These are phyloP conservation scores for Carnegiea gigantea DNA, from an alignment of 179 eudicot genomes.

Conservation along the genomic window DNA sequence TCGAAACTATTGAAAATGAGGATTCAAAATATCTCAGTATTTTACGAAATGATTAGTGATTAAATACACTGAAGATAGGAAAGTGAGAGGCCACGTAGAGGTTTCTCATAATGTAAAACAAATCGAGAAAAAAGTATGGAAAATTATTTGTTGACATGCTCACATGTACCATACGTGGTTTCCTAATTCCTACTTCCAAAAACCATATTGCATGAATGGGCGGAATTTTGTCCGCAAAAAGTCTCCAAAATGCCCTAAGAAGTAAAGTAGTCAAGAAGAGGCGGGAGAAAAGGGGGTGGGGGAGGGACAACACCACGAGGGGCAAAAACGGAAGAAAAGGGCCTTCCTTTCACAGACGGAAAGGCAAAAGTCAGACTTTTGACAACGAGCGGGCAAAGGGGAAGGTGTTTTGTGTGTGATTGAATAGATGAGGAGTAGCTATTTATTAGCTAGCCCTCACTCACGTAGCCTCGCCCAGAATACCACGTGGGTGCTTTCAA, in stretches of 20 bases:
- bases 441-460: background rate
- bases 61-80: too few species aligned
- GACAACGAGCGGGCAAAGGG: background rate
- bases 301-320: background rate
- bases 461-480: background rate
- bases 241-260: background rate
- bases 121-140: too few species aligned
- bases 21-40: too few species aligned
- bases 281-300: background rate
- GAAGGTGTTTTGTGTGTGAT: background rate
- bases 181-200: background rate
- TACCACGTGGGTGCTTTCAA: background rate
- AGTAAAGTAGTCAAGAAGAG: background rate
- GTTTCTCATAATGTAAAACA: too few species aligned
- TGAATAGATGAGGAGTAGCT: background rate
- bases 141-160: too few species aligned
- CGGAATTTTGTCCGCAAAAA: background rate
- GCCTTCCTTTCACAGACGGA: slow-evolving; percentile 9
- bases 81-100: too few species aligned
- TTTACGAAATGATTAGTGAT: too few species aligned
- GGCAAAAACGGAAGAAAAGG: slow-evolving; percentile 9
- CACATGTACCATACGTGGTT: background rate
- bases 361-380: background rate
- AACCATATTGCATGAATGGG: background rate
- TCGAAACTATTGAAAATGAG: too few species aligned